A percentile compares a stretch with the other conserved stretches of the same genome.
phyloP scores from a whole-genome alignment of 2,329 filamentous ascomycete genomes.

The Diaporthe amygdali region DNA sequence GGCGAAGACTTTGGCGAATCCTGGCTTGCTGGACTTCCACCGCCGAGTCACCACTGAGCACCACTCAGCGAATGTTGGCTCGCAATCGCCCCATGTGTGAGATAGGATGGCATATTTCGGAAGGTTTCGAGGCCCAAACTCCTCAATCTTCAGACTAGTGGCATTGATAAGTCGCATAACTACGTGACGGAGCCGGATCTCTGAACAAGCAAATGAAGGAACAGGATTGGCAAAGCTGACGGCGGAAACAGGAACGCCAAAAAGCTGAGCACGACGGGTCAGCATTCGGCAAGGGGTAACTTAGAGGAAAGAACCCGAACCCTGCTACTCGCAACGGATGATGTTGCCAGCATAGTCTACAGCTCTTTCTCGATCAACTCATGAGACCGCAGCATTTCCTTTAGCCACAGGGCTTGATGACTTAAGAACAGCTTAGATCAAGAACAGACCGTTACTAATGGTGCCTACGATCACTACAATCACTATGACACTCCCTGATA shows the following conservation, averaged over 20 bases:
- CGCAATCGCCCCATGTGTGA: constrained; percentile 41
- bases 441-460: no score
- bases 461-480: no score
- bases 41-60: constrained; percentile 28
- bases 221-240: neutral
- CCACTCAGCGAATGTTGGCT: constrained; percentile 40
- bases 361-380: no score
- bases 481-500: no score
- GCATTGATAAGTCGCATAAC: constrained; percentile 44
- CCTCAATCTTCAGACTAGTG: constrained; percentile 37
- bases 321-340: no score
- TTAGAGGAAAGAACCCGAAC: neutral
- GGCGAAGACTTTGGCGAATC: constrained; percentile 39
- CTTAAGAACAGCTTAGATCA: no score
- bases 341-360: no score
- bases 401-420: no score
- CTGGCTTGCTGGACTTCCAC: constrained; percentile 32
- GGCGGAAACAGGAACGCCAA: neutral
- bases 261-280: neutral
- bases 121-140: constrained; percentile 32
- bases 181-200: neutral
- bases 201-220: neutral
- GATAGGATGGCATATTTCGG: constrained; percentile 45
- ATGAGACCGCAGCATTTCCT: no score
- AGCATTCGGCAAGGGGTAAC: neutral